Evolutionary conservation across 148 eudicot genomes (phyloP), one percentile per base, ranked within the genome.

Genomic region (Vaccinium darrowii): DNA sequence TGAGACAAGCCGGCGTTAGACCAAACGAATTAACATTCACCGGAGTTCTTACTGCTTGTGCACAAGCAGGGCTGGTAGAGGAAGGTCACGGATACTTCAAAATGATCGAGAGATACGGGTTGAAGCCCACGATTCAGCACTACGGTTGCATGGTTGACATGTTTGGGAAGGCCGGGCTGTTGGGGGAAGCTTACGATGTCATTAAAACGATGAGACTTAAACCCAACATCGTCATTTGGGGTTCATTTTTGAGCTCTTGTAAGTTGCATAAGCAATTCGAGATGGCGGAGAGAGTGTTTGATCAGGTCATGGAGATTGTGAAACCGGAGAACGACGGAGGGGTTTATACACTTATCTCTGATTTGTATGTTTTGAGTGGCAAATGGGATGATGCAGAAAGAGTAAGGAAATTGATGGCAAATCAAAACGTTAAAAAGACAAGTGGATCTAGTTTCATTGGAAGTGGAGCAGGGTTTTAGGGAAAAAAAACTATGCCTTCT

Each of bases 21-120:
- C 92, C 92, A 7, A 89, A 89, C 21, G 89, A 91, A 74, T 60
- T 89, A 56, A 89, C 91, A 2, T 91, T 91, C 78, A 91, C 92
- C 0, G 92, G 92, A 43, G 74, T 89, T 10, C 87, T 91, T 56
- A 88, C 83, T 51, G 91, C 91, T 54, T 91, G 92, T 78, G 92
- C 85, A 65, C 89, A 86, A 47, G 87, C 89, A 49, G 92, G 92
- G 71, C 69, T 89, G 76, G 91, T 91, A 5, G 88, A 89, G 11
- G 91, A 91, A 54, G 91, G 92, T 21, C 87, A 86, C 1, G 81
- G 72, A 78, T 89, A 84, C 80, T 91, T 91, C 58, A 77, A 51
- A 76, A 86, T 89, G 91, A 84, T 88, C 27, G 72, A 85, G 39
- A 84, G 83, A 25, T 84, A 57, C 53, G 82, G 88, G 3, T 77